Conservation (phyloP, 371 early-diverging fungal genomes). For the Smittium culicis region DNA sequence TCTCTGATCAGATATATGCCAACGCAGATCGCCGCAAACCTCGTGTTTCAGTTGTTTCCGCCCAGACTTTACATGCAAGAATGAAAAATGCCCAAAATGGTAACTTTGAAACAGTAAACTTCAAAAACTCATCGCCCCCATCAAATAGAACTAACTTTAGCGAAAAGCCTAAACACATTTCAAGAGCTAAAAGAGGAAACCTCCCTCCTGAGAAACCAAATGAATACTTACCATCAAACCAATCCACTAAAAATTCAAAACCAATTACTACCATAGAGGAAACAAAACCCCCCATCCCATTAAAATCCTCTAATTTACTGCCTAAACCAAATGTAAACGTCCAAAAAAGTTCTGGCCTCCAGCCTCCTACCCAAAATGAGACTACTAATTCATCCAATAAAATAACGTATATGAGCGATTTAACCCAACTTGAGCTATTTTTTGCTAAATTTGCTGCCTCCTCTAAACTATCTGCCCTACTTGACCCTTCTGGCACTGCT, state of each 20-base stretch:
- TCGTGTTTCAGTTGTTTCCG: conserved; percentile 26
- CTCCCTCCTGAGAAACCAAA: neutral
- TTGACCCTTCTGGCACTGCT: conserved; percentile 30
- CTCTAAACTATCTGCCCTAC: conserved; percentile 49
- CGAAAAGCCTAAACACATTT: neutral
- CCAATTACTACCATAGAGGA: neutral
- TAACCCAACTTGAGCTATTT: conserved; percentile 67
- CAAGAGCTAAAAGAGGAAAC: neutral
- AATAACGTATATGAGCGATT: conserved; percentile 44
- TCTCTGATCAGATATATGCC: conserved; percentile 22
- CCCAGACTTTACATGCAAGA: conserved; percentile 28
- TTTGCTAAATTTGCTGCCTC: conserved; percentile 78
- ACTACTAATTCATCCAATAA: neutral
- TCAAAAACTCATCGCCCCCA: neutral
- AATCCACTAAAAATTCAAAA: neutral
- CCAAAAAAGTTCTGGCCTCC: neutral
- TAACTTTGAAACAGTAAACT: conserved; percentile 15
- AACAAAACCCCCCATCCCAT: neutral
- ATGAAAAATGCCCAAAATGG: conserved; percentile 24
- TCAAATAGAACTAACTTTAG: neutral
- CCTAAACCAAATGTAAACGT: neutral
- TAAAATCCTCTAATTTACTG: neutral
- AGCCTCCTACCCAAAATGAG: neutral
- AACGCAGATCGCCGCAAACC: conserved; percentile 31
- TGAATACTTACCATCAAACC: neutral